Conservation (phyloP, 305 asterid species). For the Rubia peregrina region DNA sequence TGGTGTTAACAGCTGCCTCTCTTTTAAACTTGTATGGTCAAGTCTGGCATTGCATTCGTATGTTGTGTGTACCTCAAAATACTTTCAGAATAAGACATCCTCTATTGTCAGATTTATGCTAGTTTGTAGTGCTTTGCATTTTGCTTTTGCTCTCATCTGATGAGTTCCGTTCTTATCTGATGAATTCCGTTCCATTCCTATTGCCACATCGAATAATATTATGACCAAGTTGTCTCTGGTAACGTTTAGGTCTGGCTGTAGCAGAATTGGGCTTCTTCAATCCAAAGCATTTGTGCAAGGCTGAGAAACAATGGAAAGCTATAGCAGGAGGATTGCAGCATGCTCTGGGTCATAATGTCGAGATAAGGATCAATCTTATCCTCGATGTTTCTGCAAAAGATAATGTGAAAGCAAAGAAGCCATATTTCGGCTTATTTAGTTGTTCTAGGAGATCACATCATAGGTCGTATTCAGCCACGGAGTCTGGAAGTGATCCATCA, state of each 20-base stretch:
- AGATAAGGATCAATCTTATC: constrained; percentile 52
- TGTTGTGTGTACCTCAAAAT: not conserved
- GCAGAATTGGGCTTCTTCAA: constrained; percentile 56
- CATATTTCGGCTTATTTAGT: constrained; percentile 43
- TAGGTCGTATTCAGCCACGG: constrained; percentile 32
- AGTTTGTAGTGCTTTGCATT: not conserved
- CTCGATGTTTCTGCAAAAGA: constrained; percentile 21
- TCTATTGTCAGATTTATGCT: not conserved
- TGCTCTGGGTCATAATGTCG: constrained; percentile 53
- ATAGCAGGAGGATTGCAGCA: constrained; percentile 63
- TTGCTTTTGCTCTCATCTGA: not conserved
- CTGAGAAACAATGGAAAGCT: constrained; percentile 74
- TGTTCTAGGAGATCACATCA: constrained; percentile 52
- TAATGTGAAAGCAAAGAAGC: constrained; percentile 31
- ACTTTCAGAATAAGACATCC: not conserved
- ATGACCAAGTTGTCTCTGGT: not conserved
- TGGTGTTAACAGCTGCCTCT: not conserved
- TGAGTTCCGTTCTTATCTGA: not conserved
- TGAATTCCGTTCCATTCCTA: not conserved
- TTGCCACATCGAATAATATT: not conserved
- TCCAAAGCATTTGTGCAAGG: constrained; percentile 50
- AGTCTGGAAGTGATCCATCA: constrained; percentile 31
- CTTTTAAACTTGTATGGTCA: not conserved
- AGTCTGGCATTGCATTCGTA: not conserved
- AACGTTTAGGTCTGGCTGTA: constrained; percentile 48